Percentiles rank a stretch among this genome's conserved stretches.
Conservation (phyloP, 139 green algal genomes). For the Chlamydomonas applanata region DNA sequence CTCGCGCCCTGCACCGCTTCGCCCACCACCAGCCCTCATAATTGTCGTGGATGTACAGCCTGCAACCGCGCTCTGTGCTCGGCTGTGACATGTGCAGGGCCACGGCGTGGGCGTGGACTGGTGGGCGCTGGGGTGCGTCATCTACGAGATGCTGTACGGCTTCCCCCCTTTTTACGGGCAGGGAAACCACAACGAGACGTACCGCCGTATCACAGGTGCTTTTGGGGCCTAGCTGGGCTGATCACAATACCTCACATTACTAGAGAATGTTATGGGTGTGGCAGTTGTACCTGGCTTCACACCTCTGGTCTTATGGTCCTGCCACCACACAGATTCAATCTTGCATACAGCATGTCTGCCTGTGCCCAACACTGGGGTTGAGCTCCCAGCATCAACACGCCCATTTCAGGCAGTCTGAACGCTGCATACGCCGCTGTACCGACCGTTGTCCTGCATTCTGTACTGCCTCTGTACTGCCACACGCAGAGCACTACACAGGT, state of each 20-base stretch:
- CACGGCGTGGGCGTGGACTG: conserved; percentile 74
- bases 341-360: no score
- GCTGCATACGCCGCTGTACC: no score
- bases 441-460: no score
- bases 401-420: no score
- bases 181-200: conserved; percentile 42
- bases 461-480: not conserved
- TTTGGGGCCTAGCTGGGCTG: no score
- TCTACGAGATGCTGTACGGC: conserved; percentile 76
- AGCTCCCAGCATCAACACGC: not conserved
- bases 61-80: not conserved
- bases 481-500: not conserved
- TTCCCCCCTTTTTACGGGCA: conserved; percentile 65
- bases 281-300: no score
- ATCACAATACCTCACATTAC: no score
- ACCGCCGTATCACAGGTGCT: not conserved
- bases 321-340: no score
- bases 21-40: no score
- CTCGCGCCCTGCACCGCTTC: not conserved
- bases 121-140: conserved; percentile 78
- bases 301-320: no score
- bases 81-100: conserved; percentile 40
- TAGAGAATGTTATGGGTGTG: no score
- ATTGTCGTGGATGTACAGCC: not conserved
- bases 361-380: no score